These are phyloP conservation scores for Erysimum cheiri DNA, from an alignment of 441 rosid genomes.

Conservation along the genomic window DNA sequence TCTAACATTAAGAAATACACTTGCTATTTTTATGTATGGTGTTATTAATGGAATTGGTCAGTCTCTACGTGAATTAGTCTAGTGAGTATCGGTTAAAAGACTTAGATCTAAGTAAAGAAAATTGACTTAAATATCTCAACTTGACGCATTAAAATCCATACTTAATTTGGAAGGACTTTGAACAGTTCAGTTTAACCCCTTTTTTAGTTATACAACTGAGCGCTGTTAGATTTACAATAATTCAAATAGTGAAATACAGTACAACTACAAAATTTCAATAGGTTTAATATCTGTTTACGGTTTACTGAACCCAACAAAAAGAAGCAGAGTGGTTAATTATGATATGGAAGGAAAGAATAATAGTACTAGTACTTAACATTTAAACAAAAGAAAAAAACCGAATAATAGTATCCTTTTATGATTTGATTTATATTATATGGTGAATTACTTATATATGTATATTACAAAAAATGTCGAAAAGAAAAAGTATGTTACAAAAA, in stretches of 20 bases:
- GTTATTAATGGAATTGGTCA: slow-evolving; percentile 14
- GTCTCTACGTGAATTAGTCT: slow-evolving; percentile 15
- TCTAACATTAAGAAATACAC: slow-evolving; percentile 18
- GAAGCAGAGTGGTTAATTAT: neutral
- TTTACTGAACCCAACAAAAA: neutral
- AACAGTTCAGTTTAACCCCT: neutral
- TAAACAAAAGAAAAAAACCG: too few species aligned
- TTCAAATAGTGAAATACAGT: neutral
- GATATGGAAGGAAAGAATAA: neutral
- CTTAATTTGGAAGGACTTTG: slow-evolving; percentile 14
- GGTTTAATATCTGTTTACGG: neutral
- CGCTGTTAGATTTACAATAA: neutral
- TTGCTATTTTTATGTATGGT: slow-evolving; percentile 22
- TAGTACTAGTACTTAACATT: neutral
- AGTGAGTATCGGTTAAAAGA: neutral
- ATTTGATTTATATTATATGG: neutral
- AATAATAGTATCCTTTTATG: too few species aligned
- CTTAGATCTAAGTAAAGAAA: slow-evolving; percentile 9
- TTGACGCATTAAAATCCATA: neutral
- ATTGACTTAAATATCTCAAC: slow-evolving; percentile 7
- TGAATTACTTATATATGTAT: neutral
- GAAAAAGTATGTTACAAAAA: neutral
- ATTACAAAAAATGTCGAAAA: too few species aligned
- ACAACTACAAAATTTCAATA: neutral
- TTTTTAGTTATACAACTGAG: neutral